These are phyloP conservation scores for Saussurea involucrata DNA, from an alignment of 129 eudicot genomes.

Conservation along the genomic window DNA sequence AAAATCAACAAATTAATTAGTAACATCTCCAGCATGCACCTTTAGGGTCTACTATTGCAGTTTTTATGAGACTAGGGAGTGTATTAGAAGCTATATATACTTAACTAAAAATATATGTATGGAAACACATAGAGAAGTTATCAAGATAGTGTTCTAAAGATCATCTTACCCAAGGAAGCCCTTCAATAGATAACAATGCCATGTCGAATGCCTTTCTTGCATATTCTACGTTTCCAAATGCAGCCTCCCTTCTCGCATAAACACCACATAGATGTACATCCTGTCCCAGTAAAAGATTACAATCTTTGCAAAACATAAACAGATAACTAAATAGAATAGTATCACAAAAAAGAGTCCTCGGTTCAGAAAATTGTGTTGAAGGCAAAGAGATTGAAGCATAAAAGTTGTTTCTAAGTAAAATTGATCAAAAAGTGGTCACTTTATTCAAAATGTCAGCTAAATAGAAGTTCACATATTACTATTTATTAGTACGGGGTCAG, in stretches of 20 bases:
- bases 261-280: slow-evolving; percentile 92
- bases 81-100: background rate
- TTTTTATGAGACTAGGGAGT: background rate
- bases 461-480: background rate
- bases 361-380: too few relatives aligned
- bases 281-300: slow-evolving; percentile 31
- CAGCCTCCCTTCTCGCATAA: slow-evolving; percentile 92
- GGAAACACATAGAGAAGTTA: background rate
- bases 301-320: too few relatives aligned
- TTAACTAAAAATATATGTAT: background rate
- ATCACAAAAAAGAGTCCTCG: too few relatives aligned
- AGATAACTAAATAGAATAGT: too few relatives aligned
- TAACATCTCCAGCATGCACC: background rate
- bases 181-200: slow-evolving; percentile 79
- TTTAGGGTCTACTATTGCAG: background rate
- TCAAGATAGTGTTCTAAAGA: background rate
- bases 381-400: background rate
- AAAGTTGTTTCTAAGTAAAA: background rate
- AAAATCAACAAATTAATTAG: background rate
- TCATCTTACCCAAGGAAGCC: slow-evolving; percentile 58
- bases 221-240: slow-evolving; percentile 72
- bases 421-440: background rate
- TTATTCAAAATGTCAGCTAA: background rate
- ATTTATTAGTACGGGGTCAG: too few relatives aligned
- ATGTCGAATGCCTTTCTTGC: slow-evolving; percentile 94